Percentiles rank a stretch among this genome's conserved stretches.
Evolutionary conservation across 2,329 filamentous ascomycete species (phyloP).

Genomic region (Phaeoacremonium minimum): DNA sequence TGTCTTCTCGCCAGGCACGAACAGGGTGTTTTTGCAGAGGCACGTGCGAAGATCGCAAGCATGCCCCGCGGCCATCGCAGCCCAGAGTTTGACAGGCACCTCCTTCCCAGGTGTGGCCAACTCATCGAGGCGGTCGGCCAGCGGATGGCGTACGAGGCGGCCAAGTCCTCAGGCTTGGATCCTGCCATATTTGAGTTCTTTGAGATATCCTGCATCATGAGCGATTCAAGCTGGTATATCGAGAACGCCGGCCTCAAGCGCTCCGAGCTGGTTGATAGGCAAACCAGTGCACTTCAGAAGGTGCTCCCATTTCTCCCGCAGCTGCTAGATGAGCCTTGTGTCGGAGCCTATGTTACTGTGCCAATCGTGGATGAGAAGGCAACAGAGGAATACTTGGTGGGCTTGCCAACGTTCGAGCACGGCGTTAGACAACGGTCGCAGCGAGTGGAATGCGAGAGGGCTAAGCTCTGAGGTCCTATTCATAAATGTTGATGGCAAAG

Average conservation of each 20-base stretch:
- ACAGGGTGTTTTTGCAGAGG: conserved; percentile 1
- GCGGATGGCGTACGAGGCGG: conserved; percentile 2
- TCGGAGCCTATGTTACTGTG: conserved; percentile 1
- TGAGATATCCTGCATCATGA: conserved; percentile 1
- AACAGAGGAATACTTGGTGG: background rate
- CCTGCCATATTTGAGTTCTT: conserved; percentile 1
- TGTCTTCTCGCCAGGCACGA: conserved; percentile 1
- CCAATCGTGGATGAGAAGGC: conserved; percentile 1
- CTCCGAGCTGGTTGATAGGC: conserved; percentile 1
- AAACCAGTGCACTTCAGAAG: conserved; percentile 1
- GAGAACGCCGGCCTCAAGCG: conserved; percentile 2
- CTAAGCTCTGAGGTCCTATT: too few species aligned
- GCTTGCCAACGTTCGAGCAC: background rate
- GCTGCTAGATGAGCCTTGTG: background rate
- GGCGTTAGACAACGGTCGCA: too few species aligned
- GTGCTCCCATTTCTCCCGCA: conserved; percentile 1
- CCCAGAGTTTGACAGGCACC: conserved; percentile 1
- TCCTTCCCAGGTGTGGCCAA: conserved; percentile 1
- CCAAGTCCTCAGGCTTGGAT: background rate
- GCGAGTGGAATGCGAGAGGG: too few species aligned
- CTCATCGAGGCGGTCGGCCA: conserved; percentile 1
- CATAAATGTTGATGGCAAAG: too few species aligned
- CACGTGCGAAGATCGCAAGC: background rate
- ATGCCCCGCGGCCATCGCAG: background rate
- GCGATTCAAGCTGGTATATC: conserved; percentile 1